phyloP scores from a whole-genome alignment of 257 asterid genomes.

The Leptodermis oblonga region DNA sequence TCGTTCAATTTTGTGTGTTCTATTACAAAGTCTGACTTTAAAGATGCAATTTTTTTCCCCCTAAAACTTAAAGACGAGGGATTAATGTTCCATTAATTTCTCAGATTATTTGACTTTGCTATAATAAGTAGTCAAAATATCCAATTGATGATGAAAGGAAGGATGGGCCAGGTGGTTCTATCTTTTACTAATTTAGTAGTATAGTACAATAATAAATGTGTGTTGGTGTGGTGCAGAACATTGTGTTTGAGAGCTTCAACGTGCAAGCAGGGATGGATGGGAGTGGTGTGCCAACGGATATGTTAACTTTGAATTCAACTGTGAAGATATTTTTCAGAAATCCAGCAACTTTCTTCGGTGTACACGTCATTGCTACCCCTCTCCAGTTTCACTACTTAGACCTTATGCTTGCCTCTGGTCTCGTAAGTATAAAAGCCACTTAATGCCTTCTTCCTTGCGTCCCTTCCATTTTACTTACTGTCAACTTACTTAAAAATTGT shows the following conservation, averaged over 20 bases:
- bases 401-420: slow-evolving; percentile 76
- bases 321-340: slow-evolving; percentile 65
- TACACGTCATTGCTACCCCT: slow-evolving; percentile 83
- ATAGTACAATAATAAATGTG: neutral
- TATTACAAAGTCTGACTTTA: no score
- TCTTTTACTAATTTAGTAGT: no score
- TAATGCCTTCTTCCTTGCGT: neutral
- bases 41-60: no score
- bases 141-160: no score
- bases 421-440: no score
- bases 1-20: neutral
- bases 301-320: slow-evolving; percentile 83
- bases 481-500: no score
- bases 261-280: slow-evolving; percentile 91
- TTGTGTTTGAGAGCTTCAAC: slow-evolving; percentile 58
- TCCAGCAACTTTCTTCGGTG: slow-evolving; percentile 83
- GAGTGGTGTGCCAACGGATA: slow-evolving; percentile 88
- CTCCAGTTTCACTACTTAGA: slow-evolving; percentile 56
- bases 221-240: slow-evolving; percentile 38
- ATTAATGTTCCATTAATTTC: no score
- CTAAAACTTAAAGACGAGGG: no score
- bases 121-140: no score
- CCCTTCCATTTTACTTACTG: neutral
- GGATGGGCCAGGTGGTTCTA: no score
- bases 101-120: neutral